Base-by-base conservation (phyloP, 2,329 filamentous ascomycete genomes). In the Aspergillus alliaceus region DNA sequence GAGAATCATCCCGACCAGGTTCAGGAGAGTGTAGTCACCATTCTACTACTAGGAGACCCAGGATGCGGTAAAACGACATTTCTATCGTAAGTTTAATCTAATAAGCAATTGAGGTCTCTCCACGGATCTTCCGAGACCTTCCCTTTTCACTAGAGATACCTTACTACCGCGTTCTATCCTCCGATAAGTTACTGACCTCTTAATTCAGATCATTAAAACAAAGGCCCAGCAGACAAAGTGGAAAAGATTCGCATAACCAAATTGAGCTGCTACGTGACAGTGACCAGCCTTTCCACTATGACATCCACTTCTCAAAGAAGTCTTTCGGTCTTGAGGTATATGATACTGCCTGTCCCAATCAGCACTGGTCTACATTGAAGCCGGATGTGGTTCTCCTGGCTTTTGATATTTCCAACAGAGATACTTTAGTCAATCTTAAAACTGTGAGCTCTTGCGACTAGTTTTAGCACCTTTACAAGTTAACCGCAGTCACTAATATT, bases 51-150 rank as follows among this genome's bases (percentile, higher is more conserved):
- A 2, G 85, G 85, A 52, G 84, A 86, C 57, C 67, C 79, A 35
- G 83, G 81, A 51, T 83, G 85, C 46, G 85, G 85, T 56, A 87
- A 87, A 72, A 84, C 84, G 51, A 85, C 83, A 9, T 86, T 87
- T 60, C 71, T 87, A 59, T 84, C 84, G 82, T 86, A 76, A 70
- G 83, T 25, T 49, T 50, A 34, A n/a, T n/a, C 9, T 25, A 22
- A 14, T 18, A 3, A 25, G 15, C 40, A 9, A 9, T 12, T 25
- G 4, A 11, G 9, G 11, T 35, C 22, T 14, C 8, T 27, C 2
- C 9, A 9, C 15, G 9, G 15, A 18, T 25, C 24, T n/a, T 44
- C 3, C 7, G 20, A 44, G 14, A 4, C 14, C 4, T 32, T 5
- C 4, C 14, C n/a, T 14, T 5, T n/a, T 24, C 11, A 35, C 14